Conservation (phyloP, 345 rosid species). For the Euphorbia lathyris region DNA sequence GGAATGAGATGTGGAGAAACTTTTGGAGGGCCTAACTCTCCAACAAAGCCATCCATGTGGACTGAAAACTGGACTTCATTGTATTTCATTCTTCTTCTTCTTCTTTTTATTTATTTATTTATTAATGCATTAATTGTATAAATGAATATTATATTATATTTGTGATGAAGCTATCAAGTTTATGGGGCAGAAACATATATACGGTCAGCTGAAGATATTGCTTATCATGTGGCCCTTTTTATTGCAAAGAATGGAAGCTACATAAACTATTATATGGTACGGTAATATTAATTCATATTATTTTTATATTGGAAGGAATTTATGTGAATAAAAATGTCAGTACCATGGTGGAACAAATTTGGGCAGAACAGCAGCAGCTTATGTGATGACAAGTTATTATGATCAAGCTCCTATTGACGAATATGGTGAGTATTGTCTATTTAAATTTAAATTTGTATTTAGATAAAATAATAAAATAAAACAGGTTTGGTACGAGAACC, state of each 20-base stretch:
- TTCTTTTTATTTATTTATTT: neutral
- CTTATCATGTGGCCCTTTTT: constrained; percentile 74
- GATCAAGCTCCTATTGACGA: constrained; percentile 88
- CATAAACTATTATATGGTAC: constrained; percentile 89
- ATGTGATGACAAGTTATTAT: constrained; percentile 55
- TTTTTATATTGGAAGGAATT: too few species aligned
- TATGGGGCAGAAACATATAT: constrained; percentile 48
- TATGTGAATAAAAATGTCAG: constrained; percentile 21
- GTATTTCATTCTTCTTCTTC: constrained; percentile 28
- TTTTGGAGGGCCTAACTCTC: constrained; percentile 75
- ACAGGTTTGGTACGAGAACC: constrained; percentile 69
- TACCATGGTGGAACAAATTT: constrained; percentile 90
- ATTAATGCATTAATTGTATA: too few species aligned
- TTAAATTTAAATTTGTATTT: neutral
- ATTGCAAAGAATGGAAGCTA: constrained; percentile 81
- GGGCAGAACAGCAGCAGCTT: constrained; percentile 63
- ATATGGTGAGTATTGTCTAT: constrained; percentile 50
- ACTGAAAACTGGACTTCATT: constrained; percentile 88
- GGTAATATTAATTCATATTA: too few species aligned
- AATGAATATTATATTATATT: too few species aligned
- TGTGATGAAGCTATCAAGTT: constrained; percentile 53
- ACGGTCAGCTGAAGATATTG: constrained; percentile 74
- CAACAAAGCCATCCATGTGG: constrained; percentile 80
- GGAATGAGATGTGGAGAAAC: constrained; percentile 84
- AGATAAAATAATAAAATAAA: too few species aligned